Percentiles rank a stretch among this genome's conserved stretches.
These are phyloP conservation scores for Aspergillus thermomutatus DNA, from an alignment of 2,329 filamentous ascomycete species.

Conservation along the genomic window DNA sequence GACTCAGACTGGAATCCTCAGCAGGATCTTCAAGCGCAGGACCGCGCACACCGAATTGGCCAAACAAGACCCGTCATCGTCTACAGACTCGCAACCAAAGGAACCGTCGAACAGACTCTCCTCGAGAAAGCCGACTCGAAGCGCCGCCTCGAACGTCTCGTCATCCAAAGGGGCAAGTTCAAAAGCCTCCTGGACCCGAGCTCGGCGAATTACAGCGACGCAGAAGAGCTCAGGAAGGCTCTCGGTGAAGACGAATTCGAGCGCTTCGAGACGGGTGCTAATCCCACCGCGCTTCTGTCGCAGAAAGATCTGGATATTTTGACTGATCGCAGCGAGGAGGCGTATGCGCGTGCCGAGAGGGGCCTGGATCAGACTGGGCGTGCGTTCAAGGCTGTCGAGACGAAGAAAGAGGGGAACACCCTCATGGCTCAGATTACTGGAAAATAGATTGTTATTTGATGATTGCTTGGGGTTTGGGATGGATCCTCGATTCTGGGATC, in stretches of 20 bases:
- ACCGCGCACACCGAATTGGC: slow-evolving; percentile 90
- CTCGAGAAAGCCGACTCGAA: slow-evolving; percentile 88
- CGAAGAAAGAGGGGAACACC: slow-evolving; percentile 52
- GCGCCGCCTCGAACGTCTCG: slow-evolving; percentile 84
- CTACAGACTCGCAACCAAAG: slow-evolving; percentile 88
- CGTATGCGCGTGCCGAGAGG: slow-evolving; percentile 70
- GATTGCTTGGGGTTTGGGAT: background rate
- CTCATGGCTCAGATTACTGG: slow-evolving; percentile 28
- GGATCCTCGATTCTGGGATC: too few relatives aligned
- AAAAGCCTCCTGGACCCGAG: slow-evolving; percentile 61
- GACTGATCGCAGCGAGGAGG: slow-evolving; percentile 69
- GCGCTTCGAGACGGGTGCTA: slow-evolving; percentile 53
- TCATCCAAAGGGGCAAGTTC: slow-evolving; percentile 91
- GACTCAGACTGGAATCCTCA: slow-evolving; percentile 95
- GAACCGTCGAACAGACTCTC: slow-evolving; percentile 85
- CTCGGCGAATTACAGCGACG: slow-evolving; percentile 45
- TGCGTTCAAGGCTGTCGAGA: slow-evolving; percentile 75
- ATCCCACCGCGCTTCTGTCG: slow-evolving; percentile 64
- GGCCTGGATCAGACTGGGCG: slow-evolving; percentile 60
- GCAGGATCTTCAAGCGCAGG: slow-evolving; percentile 93
- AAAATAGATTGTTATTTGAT: slow-evolving; percentile 7
- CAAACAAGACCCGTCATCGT: slow-evolving; percentile 90
- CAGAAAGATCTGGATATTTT: slow-evolving; percentile 73
- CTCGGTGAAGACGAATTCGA: slow-evolving; percentile 72
- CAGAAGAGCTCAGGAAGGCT: slow-evolving; percentile 61